Evolutionary conservation across 768 basidiomycete species (phyloP).

Genomic region (Termitomyces eurrhizus): DNA sequence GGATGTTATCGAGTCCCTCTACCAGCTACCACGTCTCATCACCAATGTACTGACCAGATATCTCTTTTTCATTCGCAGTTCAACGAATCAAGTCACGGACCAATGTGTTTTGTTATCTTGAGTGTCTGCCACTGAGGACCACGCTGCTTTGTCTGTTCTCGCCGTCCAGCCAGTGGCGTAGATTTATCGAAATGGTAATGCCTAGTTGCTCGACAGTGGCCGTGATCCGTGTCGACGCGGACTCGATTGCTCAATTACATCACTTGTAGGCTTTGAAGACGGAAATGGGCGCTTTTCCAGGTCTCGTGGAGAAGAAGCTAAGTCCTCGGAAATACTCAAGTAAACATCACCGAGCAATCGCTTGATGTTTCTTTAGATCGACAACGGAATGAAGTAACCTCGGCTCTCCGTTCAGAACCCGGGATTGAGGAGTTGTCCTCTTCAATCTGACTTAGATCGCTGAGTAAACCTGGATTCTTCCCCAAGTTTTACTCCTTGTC

Average conservation of each 20-base stretch:
- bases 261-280: background rate
- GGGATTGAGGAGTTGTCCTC: conserved; percentile 5
- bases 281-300: background rate
- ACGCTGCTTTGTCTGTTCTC: background rate
- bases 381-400: background rate
- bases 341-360: background rate
- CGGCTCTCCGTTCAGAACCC: conserved; percentile 3
- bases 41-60: background rate
- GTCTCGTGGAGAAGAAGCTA: background rate
- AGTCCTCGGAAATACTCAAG: background rate
- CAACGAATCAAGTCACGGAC: background rate
- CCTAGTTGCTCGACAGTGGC: background rate
- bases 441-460: conserved; percentile 10
- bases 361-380: background rate
- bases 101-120: background rate
- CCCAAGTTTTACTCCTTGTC: conserved; percentile 5
- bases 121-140: background rate
- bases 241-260: background rate
- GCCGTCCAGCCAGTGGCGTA: background rate
- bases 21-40: background rate
- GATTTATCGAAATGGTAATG: background rate
- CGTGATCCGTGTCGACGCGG: background rate
- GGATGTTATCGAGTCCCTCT: background rate
- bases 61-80: background rate
- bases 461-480: conserved; percentile 5